phyloP scores from a whole-genome alignment of 2,329 filamentous ascomycete genomes.

The Chaetomiaceae sp. region DNA sequence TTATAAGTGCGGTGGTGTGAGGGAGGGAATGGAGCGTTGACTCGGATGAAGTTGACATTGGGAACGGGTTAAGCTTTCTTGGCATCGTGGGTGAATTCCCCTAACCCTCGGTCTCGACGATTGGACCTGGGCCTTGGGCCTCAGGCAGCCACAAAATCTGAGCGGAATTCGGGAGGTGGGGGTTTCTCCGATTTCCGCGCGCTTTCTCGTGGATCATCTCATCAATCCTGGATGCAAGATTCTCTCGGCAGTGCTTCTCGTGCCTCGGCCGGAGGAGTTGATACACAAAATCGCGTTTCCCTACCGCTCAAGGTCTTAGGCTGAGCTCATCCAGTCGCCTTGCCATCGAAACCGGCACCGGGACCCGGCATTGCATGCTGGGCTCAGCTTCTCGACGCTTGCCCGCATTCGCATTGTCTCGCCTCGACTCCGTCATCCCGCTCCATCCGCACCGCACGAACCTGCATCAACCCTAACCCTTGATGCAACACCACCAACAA shows the following conservation, averaged over 20 bases:
- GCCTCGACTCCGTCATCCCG: not conserved
- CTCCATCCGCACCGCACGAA: not conserved
- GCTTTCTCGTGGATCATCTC: not conserved
- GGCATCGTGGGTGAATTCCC: too few relatives aligned
- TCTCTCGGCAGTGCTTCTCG: not conserved
- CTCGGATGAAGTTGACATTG: too few relatives aligned
- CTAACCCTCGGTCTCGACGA: too few relatives aligned
- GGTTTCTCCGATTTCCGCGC: constrained; percentile 10
- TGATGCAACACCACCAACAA: not conserved
- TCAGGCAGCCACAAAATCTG: too few relatives aligned
- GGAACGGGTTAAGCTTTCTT: too few relatives aligned
- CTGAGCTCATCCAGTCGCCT: not conserved
- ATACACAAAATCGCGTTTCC: not conserved
- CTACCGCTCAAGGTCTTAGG: not conserved
- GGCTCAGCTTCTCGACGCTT: too few relatives aligned
- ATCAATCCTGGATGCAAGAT: not conserved
- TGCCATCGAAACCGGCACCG: not conserved
- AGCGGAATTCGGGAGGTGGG: constrained; percentile 9
- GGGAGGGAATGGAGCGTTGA: too few relatives aligned
- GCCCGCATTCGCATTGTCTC: not conserved
- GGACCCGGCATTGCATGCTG: not conserved
- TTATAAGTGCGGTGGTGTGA: too few relatives aligned
- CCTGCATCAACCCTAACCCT: constrained; percentile 15
- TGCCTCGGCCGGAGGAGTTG: not conserved
- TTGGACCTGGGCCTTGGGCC: too few relatives aligned